These are phyloP conservation scores for Fusarium chaquense DNA, from an alignment of 2,329 filamentous ascomycete genomes.

Conservation along the genomic window DNA sequence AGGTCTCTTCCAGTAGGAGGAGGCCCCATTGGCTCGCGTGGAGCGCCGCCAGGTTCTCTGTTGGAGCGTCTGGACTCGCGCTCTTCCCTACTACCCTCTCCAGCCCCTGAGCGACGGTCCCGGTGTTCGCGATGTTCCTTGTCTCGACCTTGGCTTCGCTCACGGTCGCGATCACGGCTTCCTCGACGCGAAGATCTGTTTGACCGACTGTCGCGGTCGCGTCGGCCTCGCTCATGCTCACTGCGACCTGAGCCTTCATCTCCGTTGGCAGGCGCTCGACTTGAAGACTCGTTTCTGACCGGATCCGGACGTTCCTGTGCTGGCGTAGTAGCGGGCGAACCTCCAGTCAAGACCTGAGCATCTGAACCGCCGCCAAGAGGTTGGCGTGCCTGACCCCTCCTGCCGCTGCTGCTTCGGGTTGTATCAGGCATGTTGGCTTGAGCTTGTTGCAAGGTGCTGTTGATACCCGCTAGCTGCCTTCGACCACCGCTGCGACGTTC, in stretches of 20 bases:
- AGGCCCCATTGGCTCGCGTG: constrained; percentile 50
- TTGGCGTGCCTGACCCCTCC: constrained; percentile 54
- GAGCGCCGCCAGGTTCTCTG: constrained; percentile 42
- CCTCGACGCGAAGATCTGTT: constrained; percentile 59
- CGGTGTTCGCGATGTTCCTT: constrained; percentile 61
- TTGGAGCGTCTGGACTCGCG: constrained; percentile 52
- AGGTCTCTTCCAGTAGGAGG: constrained; percentile 50
- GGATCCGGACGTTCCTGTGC: constrained; percentile 63
- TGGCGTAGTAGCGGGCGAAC: constrained; percentile 63
- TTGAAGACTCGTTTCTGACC: constrained; percentile 54
- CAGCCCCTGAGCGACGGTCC: constrained; percentile 56
- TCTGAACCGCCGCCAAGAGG: constrained; percentile 67
- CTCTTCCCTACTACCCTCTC: constrained; percentile 51
- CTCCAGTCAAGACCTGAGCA: constrained; percentile 67
- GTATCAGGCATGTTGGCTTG: constrained; percentile 57
- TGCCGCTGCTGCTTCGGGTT: constrained; percentile 52
- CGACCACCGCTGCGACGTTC: constrained; percentile 59
- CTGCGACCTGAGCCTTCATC: constrained; percentile 49
- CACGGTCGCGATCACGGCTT: constrained; percentile 65
- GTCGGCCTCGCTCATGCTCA: constrained; percentile 59
- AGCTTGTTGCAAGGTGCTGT: constrained; percentile 67
- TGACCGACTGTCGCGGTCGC: constrained; percentile 58
- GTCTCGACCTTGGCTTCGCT: constrained; percentile 62
- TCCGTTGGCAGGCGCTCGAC: constrained; percentile 51
- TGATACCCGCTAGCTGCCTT: constrained; percentile 70